Base-by-base conservation (phyloP, 495 filamentous ascomycete genomes). In the Haplographium delicatum region DNA sequence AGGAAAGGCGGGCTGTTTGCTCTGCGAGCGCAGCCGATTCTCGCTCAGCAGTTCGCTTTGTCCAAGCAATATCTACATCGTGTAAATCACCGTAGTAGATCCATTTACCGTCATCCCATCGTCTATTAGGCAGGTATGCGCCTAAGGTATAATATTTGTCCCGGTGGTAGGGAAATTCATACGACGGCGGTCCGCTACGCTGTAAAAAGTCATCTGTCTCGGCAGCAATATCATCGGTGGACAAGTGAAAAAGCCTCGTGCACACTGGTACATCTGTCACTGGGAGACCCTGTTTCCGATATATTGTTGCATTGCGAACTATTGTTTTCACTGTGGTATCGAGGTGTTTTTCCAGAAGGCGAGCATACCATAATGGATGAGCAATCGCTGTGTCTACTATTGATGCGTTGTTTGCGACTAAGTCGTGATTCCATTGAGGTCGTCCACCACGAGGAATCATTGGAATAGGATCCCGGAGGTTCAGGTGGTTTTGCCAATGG, bases 121-220 rank as follows among this genome's bases (percentile, higher is more conserved):
- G 63, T 24, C 74, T 67, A 35, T 68, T 66, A 1, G 74, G 74
- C 18, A 77, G 41, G 45, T 70, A 79, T 10, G 67, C 72, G 53
- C 73, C 68, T 9, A 80, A 64, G 63, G 74, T 66, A 56, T 80
- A 78, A 54, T 80, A 80, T 18, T 70, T 69, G 47, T 79, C 78
- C 24, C 77, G 63, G 42, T 72, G 61, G 42, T 63, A 75, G 2
- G 76, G 76, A 8, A 77, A 68, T 26, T 79, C 74, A 8, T 71
- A 50, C 0, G 70, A 72, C 0, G 67, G 65, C 6, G 72, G 72
- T 0, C 77, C 77, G 16, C 56, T 61, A 13, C 68, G 57, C 33
- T 64, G 58, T 2, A 80, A 59, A 50, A 80, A 82, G 0, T 48
- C 56, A 37, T 79, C 76, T 0, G 65, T 70, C 20, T 67, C 74